Evolutionary conservation across 345 rosid species (phyloP).

Genomic region (Rhodomyrtus tomentosa): DNA sequence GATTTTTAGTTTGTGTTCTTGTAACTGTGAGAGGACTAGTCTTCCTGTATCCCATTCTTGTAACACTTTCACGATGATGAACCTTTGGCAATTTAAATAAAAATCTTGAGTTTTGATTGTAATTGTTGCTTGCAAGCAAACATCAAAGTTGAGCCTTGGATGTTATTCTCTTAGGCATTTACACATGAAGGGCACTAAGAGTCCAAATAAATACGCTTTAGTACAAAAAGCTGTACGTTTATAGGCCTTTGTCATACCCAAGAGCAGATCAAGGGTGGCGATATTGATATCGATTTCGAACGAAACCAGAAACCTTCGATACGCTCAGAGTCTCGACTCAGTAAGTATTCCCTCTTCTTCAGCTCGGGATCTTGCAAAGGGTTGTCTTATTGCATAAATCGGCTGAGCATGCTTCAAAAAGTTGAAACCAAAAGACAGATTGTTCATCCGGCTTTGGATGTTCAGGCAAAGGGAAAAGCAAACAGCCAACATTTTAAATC

Average conservation of each 20-base stretch:
- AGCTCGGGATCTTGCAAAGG: not conserved
- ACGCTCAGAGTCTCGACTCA: not conserved
- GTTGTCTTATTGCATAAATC: not conserved
- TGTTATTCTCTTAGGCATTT: not conserved
- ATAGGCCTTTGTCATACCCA: not conserved
- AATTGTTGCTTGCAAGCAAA: not conserved
- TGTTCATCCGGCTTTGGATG: not conserved
- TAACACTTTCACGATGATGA: not conserved
- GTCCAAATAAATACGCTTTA: not conserved
- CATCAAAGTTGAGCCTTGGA: not conserved
- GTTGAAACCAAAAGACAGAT: not conserved
- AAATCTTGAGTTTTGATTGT: not conserved
- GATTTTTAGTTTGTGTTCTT: not conserved
- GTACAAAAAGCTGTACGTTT: not conserved
- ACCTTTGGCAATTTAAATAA: not conserved
- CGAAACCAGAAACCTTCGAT: not conserved
- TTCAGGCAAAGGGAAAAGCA: not conserved
- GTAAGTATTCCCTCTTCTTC: not conserved
- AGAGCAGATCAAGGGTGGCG: not conserved
- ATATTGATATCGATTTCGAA: not conserved
- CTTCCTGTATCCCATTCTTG: not conserved
- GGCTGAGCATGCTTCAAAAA: not conserved
- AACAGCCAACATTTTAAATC: not conserved
- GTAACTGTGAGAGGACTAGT: not conserved
- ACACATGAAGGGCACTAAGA: not conserved